Percentiles rank a stretch among this genome's conserved stretches.
These are phyloP conservation scores for Emericellopsis cladophorae DNA, from an alignment of 2,329 filamentous ascomycete species.

Conservation along the genomic window DNA sequence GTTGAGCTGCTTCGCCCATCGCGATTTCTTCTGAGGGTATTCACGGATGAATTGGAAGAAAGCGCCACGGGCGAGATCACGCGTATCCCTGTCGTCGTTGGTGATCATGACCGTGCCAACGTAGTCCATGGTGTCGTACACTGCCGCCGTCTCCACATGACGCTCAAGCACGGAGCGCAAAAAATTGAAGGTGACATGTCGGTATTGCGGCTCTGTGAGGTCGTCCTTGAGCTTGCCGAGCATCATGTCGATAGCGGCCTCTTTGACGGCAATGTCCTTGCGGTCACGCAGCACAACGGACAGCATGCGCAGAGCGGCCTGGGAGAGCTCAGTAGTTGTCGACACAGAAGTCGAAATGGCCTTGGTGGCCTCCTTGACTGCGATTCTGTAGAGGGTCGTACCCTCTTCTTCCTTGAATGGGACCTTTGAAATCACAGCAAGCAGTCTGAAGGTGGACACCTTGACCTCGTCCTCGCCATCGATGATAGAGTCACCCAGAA, in stretches of 20 bases:
- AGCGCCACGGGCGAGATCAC: conserved; percentile 75
- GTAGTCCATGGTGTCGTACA: conserved; percentile 87
- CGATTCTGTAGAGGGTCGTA: conserved; percentile 54
- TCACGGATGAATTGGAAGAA: conserved; percentile 93
- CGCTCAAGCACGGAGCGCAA: conserved; percentile 75
- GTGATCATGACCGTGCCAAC: conserved; percentile 90
- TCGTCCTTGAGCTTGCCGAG: conserved; percentile 75
- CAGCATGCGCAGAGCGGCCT: conserved; percentile 80
- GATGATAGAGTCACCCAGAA: conserved; percentile 77
- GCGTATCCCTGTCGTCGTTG: conserved; percentile 79
- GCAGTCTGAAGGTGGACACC: conserved; percentile 72
- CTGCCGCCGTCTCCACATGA: conserved; percentile 70
- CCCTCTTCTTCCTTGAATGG: conserved; percentile 63
- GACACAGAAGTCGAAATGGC: conserved; percentile 64
- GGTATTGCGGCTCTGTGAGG: conserved; percentile 81
- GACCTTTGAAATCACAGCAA: conserved; percentile 75
- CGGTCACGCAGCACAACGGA: conserved; percentile 76
- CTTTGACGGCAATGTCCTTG: conserved; percentile 61
- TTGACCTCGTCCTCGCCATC: conserved; percentile 86
- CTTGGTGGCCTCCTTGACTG: conserved; percentile 74
- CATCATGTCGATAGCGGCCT: conserved; percentile 71
- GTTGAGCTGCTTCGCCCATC: conserved; percentile 78
- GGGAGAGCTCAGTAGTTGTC: conserved; percentile 72
- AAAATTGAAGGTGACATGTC: conserved; percentile 92
- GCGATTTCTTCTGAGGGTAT: conserved; percentile 81